These are phyloP conservation scores for Amborella trichopoda DNA, from an alignment of 164 flowering plant genomes.

Conservation along the genomic window DNA sequence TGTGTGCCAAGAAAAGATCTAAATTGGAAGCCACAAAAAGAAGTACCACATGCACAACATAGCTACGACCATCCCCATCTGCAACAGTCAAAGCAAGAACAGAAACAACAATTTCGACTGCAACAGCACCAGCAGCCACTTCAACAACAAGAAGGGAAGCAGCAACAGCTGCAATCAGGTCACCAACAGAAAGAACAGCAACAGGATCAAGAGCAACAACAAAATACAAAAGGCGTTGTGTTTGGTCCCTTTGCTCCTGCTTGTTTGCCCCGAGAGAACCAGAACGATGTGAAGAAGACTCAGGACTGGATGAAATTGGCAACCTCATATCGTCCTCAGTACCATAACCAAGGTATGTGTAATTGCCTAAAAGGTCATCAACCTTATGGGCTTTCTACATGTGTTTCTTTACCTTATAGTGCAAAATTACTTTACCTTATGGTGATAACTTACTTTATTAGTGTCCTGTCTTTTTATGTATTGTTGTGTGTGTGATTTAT, in stretches of 20 bases:
- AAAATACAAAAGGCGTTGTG: constrained; percentile 26
- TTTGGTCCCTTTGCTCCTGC: constrained; percentile 88
- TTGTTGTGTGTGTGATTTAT: no score
- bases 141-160: constrained; percentile 4
- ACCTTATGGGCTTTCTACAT: no score
- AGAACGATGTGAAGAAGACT: constrained; percentile 13
- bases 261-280: constrained; percentile 18
- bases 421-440: no score
- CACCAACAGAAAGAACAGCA: not conserved
- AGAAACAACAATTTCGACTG: constrained; percentile 6
- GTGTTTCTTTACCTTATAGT: no score
- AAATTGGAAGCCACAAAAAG: constrained; percentile 1
- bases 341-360: constrained; percentile 90
- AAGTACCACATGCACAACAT: not conserved
- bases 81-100: constrained; percentile 4
- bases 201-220: constrained; percentile 14
- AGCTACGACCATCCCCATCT: not conserved
- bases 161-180: constrained; percentile 10
- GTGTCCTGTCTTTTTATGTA: no score
- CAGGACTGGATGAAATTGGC: constrained; percentile 67
- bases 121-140: no score
- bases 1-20: constrained; percentile 19
- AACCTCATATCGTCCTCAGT: constrained; percentile 50
- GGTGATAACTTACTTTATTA: no score
- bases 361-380: no score